Evolutionary conservation across 2,329 filamentous ascomycete genomes (phyloP).

Genomic region (Paraphoma chrysanthemicola): DNA sequence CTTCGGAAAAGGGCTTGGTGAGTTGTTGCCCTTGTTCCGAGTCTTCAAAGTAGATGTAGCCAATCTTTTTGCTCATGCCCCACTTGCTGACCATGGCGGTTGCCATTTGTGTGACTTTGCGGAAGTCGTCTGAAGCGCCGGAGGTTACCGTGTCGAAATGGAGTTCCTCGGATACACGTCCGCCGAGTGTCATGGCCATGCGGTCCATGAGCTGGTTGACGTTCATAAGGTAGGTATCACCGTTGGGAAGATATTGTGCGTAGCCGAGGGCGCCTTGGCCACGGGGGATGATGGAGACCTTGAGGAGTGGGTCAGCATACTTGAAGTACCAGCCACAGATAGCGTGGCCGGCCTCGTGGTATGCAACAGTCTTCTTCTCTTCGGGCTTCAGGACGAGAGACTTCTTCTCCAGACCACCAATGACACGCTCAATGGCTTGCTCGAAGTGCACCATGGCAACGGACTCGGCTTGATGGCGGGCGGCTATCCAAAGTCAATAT

Average conservation of each 20-base stretch:
- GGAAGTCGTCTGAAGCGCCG: slow-evolving; percentile 95
- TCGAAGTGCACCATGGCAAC: slow-evolving; percentile 94
- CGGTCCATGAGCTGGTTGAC: slow-evolving; percentile 96
- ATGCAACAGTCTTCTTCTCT: slow-evolving; percentile 95
- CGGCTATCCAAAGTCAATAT: slow-evolving; percentile 68
- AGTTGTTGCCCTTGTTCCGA: slow-evolving; percentile 77
- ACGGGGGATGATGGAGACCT: slow-evolving; percentile 97
- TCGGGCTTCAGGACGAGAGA: slow-evolving; percentile 90
- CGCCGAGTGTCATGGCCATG: slow-evolving; percentile 99
- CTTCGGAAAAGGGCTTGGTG: slow-evolving; percentile 94
- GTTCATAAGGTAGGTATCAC: slow-evolving; percentile 95
- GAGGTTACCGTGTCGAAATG: slow-evolving; percentile 97
- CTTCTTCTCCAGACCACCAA: slow-evolving; percentile 97
- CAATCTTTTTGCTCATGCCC: slow-evolving; percentile 96
- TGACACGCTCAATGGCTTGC: slow-evolving; percentile 94
- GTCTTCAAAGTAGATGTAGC: slow-evolving; percentile 87
- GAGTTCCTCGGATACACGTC: slow-evolving; percentile 92
- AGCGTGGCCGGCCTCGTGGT: slow-evolving; percentile 97
- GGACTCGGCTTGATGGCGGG: slow-evolving; percentile 77
- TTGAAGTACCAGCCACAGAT: slow-evolving; percentile 99
- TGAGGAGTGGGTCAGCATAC: slow-evolving; percentile 94
- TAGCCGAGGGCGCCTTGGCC: slow-evolving; percentile 94
- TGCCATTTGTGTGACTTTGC: slow-evolving; percentile 96
- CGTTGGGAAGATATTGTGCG: slow-evolving; percentile 91
- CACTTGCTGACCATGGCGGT: slow-evolving; percentile 99